These are phyloP conservation scores for Raffaelea albimanens DNA, from an alignment of 2,329 filamentous ascomycete species.

Conservation along the genomic window DNA sequence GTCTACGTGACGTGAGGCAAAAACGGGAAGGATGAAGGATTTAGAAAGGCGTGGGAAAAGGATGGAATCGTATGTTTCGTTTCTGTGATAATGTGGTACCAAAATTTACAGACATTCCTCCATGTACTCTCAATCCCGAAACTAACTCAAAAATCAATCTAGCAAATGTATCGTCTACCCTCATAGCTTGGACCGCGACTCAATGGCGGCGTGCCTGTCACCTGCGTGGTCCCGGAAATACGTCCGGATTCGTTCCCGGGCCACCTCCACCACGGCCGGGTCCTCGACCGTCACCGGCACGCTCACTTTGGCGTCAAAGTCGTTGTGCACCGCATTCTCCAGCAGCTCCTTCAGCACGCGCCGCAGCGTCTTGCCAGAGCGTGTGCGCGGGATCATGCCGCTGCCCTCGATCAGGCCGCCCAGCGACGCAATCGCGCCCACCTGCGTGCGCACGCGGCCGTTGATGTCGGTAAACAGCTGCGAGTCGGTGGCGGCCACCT, in stretches of 20 bases:
- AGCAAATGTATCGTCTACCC: too few relatives aligned
- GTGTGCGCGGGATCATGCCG: slow-evolving; percentile 83
- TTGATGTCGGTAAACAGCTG: slow-evolving; percentile 55
- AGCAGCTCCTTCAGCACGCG: slow-evolving; percentile 74
- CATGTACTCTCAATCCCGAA: too few relatives aligned
- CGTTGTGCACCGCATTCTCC: slow-evolving; percentile 68
- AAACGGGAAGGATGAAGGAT: too few relatives aligned
- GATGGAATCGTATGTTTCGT: too few relatives aligned
- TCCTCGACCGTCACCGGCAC: slow-evolving; percentile 86
- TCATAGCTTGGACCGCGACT: slow-evolving; percentile 41
- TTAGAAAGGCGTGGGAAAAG: too few relatives aligned
- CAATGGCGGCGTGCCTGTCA: slow-evolving; percentile 30
- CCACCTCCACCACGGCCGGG: slow-evolving; percentile 61
- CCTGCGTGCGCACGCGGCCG: slow-evolving; percentile 62
- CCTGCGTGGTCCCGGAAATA: slow-evolving; percentile 56
- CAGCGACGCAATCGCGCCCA: slow-evolving; percentile 77
- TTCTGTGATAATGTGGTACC: too few relatives aligned
- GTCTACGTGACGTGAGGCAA: too few relatives aligned
- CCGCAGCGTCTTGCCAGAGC: slow-evolving; percentile 83
- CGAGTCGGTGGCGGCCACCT: slow-evolving; percentile 39
- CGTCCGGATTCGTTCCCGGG: slow-evolving; percentile 58
- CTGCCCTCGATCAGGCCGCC: slow-evolving; percentile 79
- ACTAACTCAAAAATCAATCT: too few relatives aligned
- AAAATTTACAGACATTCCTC: too few relatives aligned
- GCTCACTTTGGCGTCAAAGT: slow-evolving; percentile 61